phyloP scores from a whole-genome alignment of 2,329 filamentous ascomycete species.

The Diaporthe velutina region DNA sequence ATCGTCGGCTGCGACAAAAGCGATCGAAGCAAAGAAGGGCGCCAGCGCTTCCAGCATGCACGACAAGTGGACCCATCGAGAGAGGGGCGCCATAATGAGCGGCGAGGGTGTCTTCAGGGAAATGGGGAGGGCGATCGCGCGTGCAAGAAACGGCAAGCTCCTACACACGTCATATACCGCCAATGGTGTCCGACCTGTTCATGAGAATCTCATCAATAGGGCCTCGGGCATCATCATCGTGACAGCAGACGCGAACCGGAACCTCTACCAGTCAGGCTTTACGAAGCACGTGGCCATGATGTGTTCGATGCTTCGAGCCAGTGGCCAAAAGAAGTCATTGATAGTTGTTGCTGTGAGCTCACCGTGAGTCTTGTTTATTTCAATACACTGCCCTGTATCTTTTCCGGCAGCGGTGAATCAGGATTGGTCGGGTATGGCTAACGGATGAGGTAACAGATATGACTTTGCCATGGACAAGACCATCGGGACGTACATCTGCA shows the following conservation, averaged over 20 bases:
- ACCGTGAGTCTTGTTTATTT: conserved; percentile 56
- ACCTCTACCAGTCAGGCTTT: conserved; percentile 93
- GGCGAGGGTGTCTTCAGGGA: conserved; percentile 94
- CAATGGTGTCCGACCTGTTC: conserved; percentile 90
- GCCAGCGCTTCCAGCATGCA: conserved; percentile 55
- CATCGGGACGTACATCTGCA: conserved; percentile 94
- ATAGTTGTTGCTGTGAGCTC: conserved; percentile 95
- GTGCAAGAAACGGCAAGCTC: conserved; percentile 86
- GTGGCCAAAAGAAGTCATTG: conserved; percentile 87
- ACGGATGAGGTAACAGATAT: conserved; percentile 60
- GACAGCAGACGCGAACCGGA: conserved; percentile 93
- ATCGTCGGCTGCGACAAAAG: conserved; percentile 85
- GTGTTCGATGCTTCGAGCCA: conserved; percentile 83
- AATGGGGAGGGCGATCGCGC: conserved; percentile 86
- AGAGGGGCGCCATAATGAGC: conserved; percentile 80
- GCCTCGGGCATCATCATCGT: conserved; percentile 91
- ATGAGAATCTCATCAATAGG: conserved; percentile 91
- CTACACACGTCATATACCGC: conserved; percentile 96
- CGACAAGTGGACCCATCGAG: conserved; percentile 70
- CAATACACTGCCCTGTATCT: not conserved
- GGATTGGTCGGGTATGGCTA: too few relatives aligned
- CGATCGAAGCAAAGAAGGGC: conserved; percentile 66
- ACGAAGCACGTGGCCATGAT: conserved; percentile 98
- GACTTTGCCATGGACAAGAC: conserved; percentile 94
- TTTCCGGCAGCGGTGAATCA: not conserved